phyloP scores from a whole-genome alignment of 495 filamentous ascomycete species.

The Neurospora tetrasperma region DNA sequence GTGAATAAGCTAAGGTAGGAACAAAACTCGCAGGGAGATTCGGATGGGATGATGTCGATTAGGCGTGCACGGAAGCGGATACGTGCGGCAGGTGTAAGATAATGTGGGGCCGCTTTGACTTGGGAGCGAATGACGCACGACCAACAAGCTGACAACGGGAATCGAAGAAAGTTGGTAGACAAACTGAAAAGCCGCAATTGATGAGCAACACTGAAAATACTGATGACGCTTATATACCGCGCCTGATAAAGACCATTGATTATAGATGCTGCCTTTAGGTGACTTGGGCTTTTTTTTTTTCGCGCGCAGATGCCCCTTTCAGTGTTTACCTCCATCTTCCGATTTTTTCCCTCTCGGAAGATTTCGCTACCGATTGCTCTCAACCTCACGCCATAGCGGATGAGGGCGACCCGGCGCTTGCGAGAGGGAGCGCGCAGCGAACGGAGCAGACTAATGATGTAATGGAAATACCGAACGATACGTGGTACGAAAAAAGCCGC shows the following conservation, averaged over 20 bases:
- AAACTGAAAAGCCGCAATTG: background rate
- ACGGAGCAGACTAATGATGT: background rate
- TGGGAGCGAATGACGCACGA: background rate
- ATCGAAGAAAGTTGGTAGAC: background rate
- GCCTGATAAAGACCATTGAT: background rate
- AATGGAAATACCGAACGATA: background rate
- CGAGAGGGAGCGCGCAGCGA: background rate
- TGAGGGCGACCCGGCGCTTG: background rate
- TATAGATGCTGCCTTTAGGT: background rate
- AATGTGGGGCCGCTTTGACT: background rate
- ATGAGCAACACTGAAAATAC: background rate
- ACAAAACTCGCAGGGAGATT: background rate
- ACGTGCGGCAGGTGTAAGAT: background rate
- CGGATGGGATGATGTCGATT: background rate
- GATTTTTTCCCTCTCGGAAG: background rate
- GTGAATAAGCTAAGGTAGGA: background rate
- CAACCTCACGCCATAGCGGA: constrained; percentile 1
- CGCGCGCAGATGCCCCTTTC: background rate
- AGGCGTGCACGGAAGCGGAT: background rate
- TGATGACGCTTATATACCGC: background rate
- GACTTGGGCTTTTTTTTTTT: no score
- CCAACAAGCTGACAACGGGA: background rate
- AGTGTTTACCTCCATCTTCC: background rate
- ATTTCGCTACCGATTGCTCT: background rate
- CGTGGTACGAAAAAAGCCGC: background rate